Evolutionary conservation across 208 protist genomes (phyloP).

Genomic region (Entamoeba dispar): DNA sequence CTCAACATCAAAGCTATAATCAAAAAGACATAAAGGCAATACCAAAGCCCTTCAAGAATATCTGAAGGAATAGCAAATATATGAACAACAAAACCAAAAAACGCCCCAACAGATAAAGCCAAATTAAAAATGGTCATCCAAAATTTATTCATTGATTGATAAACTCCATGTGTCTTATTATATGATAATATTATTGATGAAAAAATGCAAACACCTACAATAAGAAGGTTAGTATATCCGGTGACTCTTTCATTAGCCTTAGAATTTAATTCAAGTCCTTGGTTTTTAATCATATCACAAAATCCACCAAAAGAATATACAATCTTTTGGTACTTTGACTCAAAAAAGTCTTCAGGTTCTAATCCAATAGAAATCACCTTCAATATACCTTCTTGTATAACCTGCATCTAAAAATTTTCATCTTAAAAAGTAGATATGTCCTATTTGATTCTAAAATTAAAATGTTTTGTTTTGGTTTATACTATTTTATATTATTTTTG

Average conservation of each 20-base stretch:
- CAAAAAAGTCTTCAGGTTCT: not conserved
- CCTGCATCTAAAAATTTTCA: too few species aligned
- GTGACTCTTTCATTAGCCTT: not conserved
- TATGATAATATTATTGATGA: not conserved
- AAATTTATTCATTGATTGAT: not conserved
- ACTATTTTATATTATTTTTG: too few species aligned
- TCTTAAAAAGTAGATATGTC: too few species aligned
- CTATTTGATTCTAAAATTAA: too few species aligned
- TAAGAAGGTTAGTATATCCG: not conserved
- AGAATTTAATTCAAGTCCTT: not conserved
- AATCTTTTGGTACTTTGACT: not conserved
- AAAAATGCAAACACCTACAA: not conserved
- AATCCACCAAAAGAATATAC: not conserved
- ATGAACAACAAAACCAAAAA: not conserved
- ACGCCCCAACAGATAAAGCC: not conserved
- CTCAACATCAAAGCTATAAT: not conserved
- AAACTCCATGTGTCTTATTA: not conserved
- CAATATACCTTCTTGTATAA: not conserved
- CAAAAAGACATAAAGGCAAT: not conserved
- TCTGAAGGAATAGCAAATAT: not conserved
- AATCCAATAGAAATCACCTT: not conserved
- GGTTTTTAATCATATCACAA: not conserved
- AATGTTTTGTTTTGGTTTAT: too few species aligned
- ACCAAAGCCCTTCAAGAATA: not conserved
- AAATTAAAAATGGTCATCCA: not conserved